Base-by-base conservation (phyloP, 495 filamentous ascomycete species). In the Tuber borchii region DNA sequence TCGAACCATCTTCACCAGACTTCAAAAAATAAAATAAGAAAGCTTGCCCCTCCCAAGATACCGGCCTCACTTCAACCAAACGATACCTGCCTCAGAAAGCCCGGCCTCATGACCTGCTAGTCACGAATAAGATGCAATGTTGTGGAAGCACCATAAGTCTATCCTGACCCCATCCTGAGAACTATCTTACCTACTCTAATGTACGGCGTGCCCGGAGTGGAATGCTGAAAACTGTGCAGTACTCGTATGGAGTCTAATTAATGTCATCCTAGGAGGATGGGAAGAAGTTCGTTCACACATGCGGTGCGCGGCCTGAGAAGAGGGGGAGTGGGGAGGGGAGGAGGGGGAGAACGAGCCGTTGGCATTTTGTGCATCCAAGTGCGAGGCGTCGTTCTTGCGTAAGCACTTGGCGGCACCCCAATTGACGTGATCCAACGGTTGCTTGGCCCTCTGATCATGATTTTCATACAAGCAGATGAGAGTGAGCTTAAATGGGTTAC, bases 11-110 rank as follows among this genome's bases (percentile, higher is more conserved):
- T 16, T 34, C 26, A 61, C 17, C 56, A 65, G 17, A 65, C 56
- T 65, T 17, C 56, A 65, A 65, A 34, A 65, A 65, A 65, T 65
- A 65, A 65, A 65, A 65, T 34, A 65, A 65, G n/a, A 61, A 26
- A 65, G 5, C 56, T 7, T 34, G 3, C 26, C 56, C 26, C 31
- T 26, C 56, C n/a, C 26, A 2, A 65, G 56, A 31, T 34, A 65
- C 56, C 26, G 56, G 56, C 26, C 56, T 34, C 26, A 65, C 56
- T 26, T 65, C 56, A 65, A 65, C 14, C 56, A 65, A 65, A 65
- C 56, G 10, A 14, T 56, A 56, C n/a, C 16, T 34, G 14, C 26
- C 56, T 19, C 56, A 34, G 56, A 65, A 14, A 16, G 26, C 31
- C 56, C 12, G 31, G 34, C 26, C 56, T 65, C 56, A 65, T 65